A percentile compares a stretch with the other conserved stretches of the same genome.
Evolutionary conservation across 1,284 basidiomycete species (phyloP).

Genomic region (Cryptococcus jaspeensis): DNA sequence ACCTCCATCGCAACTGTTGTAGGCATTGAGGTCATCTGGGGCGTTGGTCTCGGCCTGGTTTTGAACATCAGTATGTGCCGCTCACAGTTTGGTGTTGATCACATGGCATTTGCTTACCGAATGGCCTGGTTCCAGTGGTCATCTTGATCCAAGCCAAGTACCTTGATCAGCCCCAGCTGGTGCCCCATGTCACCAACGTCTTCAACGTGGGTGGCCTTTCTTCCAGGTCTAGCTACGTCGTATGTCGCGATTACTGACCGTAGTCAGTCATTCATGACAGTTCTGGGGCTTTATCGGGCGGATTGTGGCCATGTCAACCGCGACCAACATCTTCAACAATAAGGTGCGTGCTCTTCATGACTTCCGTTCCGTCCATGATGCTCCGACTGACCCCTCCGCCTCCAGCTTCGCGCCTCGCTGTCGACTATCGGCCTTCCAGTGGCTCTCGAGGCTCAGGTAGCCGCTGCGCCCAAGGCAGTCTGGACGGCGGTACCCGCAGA

Average conservation of each 20-base stretch:
- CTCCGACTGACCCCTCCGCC: neutral
- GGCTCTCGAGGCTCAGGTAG: constrained; percentile 3
- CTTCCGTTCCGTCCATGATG: no score
- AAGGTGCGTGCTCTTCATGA: constrained; percentile 16
- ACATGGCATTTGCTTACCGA: no score
- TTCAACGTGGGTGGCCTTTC: constrained; percentile 30
- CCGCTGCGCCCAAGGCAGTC: constrained; percentile 18
- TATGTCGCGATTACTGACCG: no score
- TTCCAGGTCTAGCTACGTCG: no score
- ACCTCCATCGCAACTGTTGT: constrained; percentile 16
- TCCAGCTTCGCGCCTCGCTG: constrained; percentile 13
- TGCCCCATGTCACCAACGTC: constrained; percentile 26
- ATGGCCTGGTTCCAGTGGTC: constrained; percentile 18
- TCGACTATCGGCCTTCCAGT: constrained; percentile 2
- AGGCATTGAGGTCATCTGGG: constrained; percentile 25
- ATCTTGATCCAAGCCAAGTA: constrained; percentile 28
- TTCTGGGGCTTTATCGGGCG: constrained; percentile 32
- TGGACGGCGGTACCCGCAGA: constrained; percentile 11
- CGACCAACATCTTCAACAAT: constrained; percentile 33
- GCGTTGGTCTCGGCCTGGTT: constrained; percentile 23
- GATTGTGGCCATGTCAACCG: constrained; percentile 26
- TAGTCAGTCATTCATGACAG: no score
- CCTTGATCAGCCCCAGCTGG: constrained; percentile 14
- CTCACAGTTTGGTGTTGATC: neutral
- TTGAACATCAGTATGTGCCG: constrained; percentile 20